Base-by-base conservation (phyloP, 805 yeast species). In the Candida hungchunana region DNA sequence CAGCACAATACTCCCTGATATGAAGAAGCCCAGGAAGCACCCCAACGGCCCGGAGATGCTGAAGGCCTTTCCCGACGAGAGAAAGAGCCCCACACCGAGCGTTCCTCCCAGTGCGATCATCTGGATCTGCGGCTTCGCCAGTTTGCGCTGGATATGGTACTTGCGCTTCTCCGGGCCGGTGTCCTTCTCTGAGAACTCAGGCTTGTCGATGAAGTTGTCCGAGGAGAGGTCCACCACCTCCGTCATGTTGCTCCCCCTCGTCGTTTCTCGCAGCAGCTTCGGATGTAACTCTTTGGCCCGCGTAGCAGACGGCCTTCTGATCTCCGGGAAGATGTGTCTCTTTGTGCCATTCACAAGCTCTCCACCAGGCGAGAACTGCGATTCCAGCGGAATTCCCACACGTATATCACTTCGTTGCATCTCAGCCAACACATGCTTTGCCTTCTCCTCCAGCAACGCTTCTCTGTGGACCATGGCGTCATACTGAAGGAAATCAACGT, bases 21-120 rank as follows among this genome's bases (percentile, higher is more conserved):
- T 59, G 0, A 69, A 37, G 52, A 78, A 82, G 2, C 90, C 89
- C 11, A 83, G 47, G 5, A 83, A 58, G 7, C 86, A 75, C 0
- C 94, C 94, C 34, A 83, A 62, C 1, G 90, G 90, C 2, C 94
- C 94, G 3, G 84, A 82, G 13, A 78, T 77, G 14, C 78, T 67
- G 34, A 83, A 69, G 1, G 87, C 83, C 49, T 82, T 79, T 4
- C 93, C 89, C 6, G 82, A 73, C 28, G 79, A 75, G 17, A 83
- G 60, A 38, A 80, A 69, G 14, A 83, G 58, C 0, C 94, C 93
- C 12, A 83, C 90, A 1, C 93, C 93, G 5, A 83, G 56, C 0
- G 89, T 81, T 2, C 88, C 90, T 3, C 88, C 87, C 20, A 84
- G 63, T 0, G 89, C 83, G 31, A 83, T 78, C 78, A 82, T 80